A percentile compares a stretch with the other conserved stretches of the same genome.
Evolutionary conservation across 768 basidiomycete species (phyloP).

Genomic region (Lentinula guzmanii): DNA sequence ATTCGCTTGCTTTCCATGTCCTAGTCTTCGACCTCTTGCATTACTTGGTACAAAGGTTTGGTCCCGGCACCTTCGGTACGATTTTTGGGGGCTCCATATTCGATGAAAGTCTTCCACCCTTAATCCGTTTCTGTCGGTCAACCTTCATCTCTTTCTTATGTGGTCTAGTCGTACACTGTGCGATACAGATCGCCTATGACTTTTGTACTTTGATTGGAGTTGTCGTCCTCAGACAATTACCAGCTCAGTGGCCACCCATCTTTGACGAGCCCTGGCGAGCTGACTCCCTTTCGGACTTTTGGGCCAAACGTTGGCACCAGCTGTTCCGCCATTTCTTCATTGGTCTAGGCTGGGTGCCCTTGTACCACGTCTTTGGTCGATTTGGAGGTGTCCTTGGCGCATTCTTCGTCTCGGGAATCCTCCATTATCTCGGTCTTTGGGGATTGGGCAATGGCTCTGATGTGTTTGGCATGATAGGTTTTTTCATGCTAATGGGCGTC

Average conservation of each 20-base stretch:
- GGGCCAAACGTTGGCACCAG: slow-evolving; percentile 68
- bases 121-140: slow-evolving; percentile 36
- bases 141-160: slow-evolving; percentile 33
- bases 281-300: slow-evolving; percentile 56
- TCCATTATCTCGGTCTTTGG: slow-evolving; percentile 56
- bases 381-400: slow-evolving; percentile 38
- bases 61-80: slow-evolving; percentile 31
- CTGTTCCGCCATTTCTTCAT: slow-evolving; percentile 55
- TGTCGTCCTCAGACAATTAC: slow-evolving; percentile 39
- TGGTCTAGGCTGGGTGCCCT: slow-evolving; percentile 39
- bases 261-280: slow-evolving; percentile 53
- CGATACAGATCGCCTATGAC: slow-evolving; percentile 39
- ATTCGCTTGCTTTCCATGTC: slow-evolving; percentile 26
- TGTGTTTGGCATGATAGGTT: slow-evolving; percentile 22
- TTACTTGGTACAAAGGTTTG: slow-evolving; percentile 39
- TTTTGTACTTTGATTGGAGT: slow-evolving; percentile 36
- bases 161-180: slow-evolving; percentile 37
- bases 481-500: slow-evolving; percentile 53
- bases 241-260: slow-evolving; percentile 56
- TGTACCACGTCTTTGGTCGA: slow-evolving; percentile 34
- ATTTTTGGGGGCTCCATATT: slow-evolving; percentile 36
- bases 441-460: slow-evolving; percentile 35
- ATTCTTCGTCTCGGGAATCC: slow-evolving; percentile 52
- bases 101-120: slow-evolving; percentile 25
- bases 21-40: slow-evolving; percentile 40